Evolutionary conservation across 2,329 filamentous ascomycete genomes (phyloP), one percentile per base, ranked within the genome.

Genomic region (Penicillium sp.): DNA sequence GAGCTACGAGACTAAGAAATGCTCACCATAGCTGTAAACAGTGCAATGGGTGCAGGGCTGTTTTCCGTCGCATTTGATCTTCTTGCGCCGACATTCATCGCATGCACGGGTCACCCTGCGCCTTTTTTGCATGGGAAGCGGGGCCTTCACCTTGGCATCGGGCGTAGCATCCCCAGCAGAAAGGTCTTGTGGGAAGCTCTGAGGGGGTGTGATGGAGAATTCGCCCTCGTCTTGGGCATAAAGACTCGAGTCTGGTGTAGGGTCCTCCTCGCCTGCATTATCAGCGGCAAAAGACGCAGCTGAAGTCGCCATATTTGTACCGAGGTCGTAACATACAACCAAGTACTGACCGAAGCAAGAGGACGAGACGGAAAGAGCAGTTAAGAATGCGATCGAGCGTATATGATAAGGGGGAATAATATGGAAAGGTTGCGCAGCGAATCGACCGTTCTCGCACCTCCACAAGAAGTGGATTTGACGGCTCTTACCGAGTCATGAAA

Each of bases 21-120:
- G 70, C 85, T 74, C 85, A 97, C 95, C 94, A 83, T 99, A 99
- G 76, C 93, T 97, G 78, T 99, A 99, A 54, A 98, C 93, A 11
- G 93, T 96, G 77, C 95, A 99, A 78, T 98, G 95, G 0, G 93
- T 97, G 78, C 91, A 95, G 9, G 91, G 91, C 75, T 93, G 91
- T 76, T 93, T 92, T 69, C 91, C 91, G 75, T 93, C 91, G 70
- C 91, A 94, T 75, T 93, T 94, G 72, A 94, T 94, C 78, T 94
- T 94, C 76, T 94, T 94, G 68, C 91, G 85, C 61, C 91, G 86
- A 74, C 91, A 94, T 76, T 93, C 90, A 70, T 93, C 91, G 77
- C 91, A 94, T 46, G 91, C 91, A 70, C 91, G 84, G 21, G 91
- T 93, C 49, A 94, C 91, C 72, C 91, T 85, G 59, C 91, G 84